Conservation (phyloP, 202 grass and related monocot species). For the Carex arenaria region DNA sequence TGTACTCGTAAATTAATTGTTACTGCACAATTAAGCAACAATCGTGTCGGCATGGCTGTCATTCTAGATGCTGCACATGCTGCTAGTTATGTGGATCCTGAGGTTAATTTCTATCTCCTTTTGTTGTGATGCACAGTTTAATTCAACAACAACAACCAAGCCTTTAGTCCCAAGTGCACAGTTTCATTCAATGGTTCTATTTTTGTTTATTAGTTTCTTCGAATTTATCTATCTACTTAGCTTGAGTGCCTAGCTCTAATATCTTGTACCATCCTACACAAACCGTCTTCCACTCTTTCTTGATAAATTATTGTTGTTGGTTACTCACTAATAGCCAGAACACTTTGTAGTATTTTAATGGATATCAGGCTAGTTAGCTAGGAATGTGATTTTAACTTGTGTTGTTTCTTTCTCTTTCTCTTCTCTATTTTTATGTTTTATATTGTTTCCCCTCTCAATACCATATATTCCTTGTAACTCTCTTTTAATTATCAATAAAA, state of each 20-base stretch:
- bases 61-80: slow-evolving; percentile 78
- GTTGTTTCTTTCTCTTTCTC: too few relatives aligned
- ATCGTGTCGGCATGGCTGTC: slow-evolving; percentile 73
- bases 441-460: too few relatives aligned
- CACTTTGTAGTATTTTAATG: too few relatives aligned
- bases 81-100: slow-evolving; percentile 80
- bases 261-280: neutral
- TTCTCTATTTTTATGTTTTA: too few relatives aligned
- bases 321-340: too few relatives aligned
- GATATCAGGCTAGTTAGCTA: too few relatives aligned
- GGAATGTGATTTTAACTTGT: too few relatives aligned
- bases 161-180: neutral
- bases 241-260: neutral
- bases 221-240: slow-evolving; percentile 4
- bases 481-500: too few relatives aligned
- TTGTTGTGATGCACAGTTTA: slow-evolving; percentile 19
- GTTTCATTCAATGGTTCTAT: neutral
- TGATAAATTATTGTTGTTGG: neutral
- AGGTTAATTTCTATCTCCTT: slow-evolving; percentile 44
- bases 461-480: too few relatives aligned
- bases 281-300: neutral
- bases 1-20: slow-evolving; percentile 80
- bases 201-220: neutral
- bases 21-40: slow-evolving; percentile 76
- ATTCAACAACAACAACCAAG: neutral